Base-by-base conservation (phyloP, 768 basidiomycete genomes). In the Pisolithus tinctorius region DNA sequence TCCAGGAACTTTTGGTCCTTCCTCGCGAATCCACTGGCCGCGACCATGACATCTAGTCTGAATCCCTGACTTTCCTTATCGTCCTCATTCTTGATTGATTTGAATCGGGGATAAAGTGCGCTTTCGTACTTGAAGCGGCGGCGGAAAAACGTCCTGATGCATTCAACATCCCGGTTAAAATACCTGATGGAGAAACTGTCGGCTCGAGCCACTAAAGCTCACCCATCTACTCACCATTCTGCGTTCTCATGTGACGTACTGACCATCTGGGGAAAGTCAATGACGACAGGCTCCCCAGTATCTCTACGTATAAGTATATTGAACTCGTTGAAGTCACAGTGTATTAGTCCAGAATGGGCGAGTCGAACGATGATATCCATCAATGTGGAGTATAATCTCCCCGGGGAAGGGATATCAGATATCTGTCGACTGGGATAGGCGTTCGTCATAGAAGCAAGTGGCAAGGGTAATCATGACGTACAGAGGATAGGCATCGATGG, bases 201-300 rank as follows among this genome's bases (percentile, higher is more conserved):
- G 52, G 48, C 50, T 17, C n/a, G 44, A 25, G 17, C 20, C 45
- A 57, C 53, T 47, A 46, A 26, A 34, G 27, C 56, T 59, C 54
- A 44, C 49, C 53, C 54, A 49, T 52, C 46, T 31, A 40, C 83
- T 67, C 59, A 93, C 92, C 88, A 96, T 73, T 98, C 96, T 5
- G 96, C 96, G 65, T 99, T 96, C 60, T 83, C 82, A 58, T 99
- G 96, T 44, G 93, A 88, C 26, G 90, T 94, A 74, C 88, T 92
- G 69, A 98, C 92, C 95, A 98, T 97, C 73, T 99, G 96, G 7
- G 96, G 96, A 66, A 99, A 99, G 72, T 99, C 96, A 60, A 99
- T 99, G 40, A 99, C 82, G 48, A 97, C 70, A 6, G 94, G 89
- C 60, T 91, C 83, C 10, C 79, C 79, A 42, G 69, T 73, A 48